Conservation (phyloP, 2,329 filamentous ascomycete genomes). For the Orbilia ellipsospora region DNA sequence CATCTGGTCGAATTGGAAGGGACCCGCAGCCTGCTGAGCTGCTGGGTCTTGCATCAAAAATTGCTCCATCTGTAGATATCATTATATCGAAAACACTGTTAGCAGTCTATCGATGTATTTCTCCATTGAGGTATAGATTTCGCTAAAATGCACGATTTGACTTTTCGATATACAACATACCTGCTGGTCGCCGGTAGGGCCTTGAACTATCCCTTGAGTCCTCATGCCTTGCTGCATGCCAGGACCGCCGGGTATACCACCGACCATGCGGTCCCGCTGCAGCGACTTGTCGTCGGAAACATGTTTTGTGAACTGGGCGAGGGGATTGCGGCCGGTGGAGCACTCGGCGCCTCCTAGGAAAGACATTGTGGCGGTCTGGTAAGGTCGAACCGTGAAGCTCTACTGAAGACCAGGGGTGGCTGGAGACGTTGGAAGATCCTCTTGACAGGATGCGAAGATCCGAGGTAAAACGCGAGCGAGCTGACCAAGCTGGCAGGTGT, state of each 20-base stretch:
- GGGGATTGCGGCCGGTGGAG: slow-evolving; percentile 93
- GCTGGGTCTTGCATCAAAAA: slow-evolving; percentile 83
- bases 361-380: slow-evolving; percentile 73
- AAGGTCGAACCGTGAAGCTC: slow-evolving; percentile 6
- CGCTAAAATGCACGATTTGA: not conserved
- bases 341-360: slow-evolving; percentile 96
- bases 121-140: not conserved
- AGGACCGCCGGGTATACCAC: slow-evolving; percentile 75
- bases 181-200: slow-evolving; percentile 60
- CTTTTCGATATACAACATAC: slow-evolving; percentile 42
- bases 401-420: not conserved
- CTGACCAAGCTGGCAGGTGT: slow-evolving; percentile 30
- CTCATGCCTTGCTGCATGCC: slow-evolving; percentile 53
- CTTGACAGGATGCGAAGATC: slow-evolving; percentile 3
- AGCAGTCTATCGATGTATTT: not conserved
- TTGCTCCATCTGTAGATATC: slow-evolving; percentile 61
- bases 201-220: slow-evolving; percentile 50
- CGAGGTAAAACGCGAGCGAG: slow-evolving; percentile 32
- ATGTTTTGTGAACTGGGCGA: slow-evolving; percentile 97
- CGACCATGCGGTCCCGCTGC: slow-evolving; percentile 87
- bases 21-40: slow-evolving; percentile 64
- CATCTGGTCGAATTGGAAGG: slow-evolving; percentile 76
- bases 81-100: not conserved
- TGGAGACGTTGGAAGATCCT: not conserved
- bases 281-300: slow-evolving; percentile 95